Conservation (phyloP, 2,329 filamentous ascomycete species). For the Neurospora sp. region DNA sequence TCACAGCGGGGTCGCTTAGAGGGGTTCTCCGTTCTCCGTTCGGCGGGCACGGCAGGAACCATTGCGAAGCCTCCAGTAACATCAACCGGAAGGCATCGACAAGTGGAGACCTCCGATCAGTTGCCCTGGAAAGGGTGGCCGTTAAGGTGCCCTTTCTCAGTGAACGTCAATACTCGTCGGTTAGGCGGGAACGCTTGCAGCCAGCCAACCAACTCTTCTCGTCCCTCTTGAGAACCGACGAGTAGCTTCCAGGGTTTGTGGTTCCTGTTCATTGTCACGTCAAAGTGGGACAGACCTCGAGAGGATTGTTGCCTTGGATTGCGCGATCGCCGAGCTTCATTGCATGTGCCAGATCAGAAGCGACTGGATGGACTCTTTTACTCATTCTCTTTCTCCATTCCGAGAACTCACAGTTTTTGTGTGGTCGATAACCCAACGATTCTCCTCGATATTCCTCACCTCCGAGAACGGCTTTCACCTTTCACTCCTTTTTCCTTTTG, state of each 20-base stretch:
- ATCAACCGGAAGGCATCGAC: background rate
- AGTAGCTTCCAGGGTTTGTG: background rate
- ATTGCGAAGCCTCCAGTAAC: background rate
- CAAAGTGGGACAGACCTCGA: background rate
- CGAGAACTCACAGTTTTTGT: background rate
- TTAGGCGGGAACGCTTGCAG: no score
- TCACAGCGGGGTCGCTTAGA: background rate
- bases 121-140: background rate
- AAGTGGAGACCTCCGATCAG: background rate
- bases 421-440: background rate
- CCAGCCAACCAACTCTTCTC: no score
- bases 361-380: background rate
- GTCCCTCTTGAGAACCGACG: no score
- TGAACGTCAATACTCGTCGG: background rate
- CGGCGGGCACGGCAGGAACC: background rate
- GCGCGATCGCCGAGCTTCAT: background rate
- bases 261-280: background rate
- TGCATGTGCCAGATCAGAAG: background rate
- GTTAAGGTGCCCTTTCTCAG: background rate
- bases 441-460: background rate
- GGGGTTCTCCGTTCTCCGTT: background rate
- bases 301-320: background rate
- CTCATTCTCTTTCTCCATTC: background rate
- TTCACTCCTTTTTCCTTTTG: background rate
- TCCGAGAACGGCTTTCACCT: background rate